Base-by-base conservation (phyloP, 2,329 filamentous ascomycete genomes). In the Fusarium sp. region DNA sequence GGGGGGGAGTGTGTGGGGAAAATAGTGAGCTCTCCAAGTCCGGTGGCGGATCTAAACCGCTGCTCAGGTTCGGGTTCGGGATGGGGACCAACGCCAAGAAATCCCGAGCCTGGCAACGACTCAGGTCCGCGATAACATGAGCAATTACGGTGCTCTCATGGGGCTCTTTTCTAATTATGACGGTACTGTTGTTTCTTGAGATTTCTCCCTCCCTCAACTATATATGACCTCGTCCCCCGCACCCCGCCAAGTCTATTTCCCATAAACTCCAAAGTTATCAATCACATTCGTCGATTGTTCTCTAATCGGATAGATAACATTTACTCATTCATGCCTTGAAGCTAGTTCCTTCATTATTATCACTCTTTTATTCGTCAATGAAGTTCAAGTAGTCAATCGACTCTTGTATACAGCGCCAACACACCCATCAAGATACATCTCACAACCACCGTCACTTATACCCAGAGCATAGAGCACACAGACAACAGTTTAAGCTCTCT, bases 221-320 rank as follows among this genome's bases (percentile, higher is more conserved):
- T 78, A 78, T 78, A 78, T 77, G 63, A 65, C 57, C 65, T 64
- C 49, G 33, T 58, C 67, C 75, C 72, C 76, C 76, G 61, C 74
- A 73, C 63, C 57, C 41, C 39, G 58, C 64, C 69, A 73, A 73
- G 56, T 58, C 48, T 31, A 44, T 57, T 48, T 64, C 31, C 44
- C 39, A 54, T 66, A 55, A 48, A 64, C 41, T 22, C 51, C 52
- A 41, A 24, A 48, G 35, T 64, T 69, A 41, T 69, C 51, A 71
- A 69, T 38, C 54, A 57, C 51, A 56, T 48, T 51, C 52, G 55
- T 59, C 45, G 45, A 66, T 48, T 68, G 64, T 68, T 72, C 67
- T 62, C 51, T 41, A 35, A 35, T 38, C 26, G 11, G n/a, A 47
- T 12, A 38, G 22, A 52, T 69, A 67, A 61, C 14, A 35, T 28